Base-by-base conservation (phyloP, 1,139 yeast genomes). In the Eremothecium cymbalariae region DNA sequence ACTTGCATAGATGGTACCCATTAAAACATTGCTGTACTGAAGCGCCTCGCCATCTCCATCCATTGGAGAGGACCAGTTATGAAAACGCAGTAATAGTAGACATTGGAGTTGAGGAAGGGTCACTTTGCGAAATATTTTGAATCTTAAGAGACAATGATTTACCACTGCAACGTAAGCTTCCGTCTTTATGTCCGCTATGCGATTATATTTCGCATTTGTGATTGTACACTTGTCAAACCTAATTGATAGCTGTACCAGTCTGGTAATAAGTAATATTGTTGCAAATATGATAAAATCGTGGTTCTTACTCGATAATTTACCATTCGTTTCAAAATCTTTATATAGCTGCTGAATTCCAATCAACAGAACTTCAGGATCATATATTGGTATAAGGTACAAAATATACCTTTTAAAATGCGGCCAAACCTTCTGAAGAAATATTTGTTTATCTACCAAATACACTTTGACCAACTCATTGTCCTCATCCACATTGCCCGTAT, bases 51-150 rank as follows among this genome's bases (percentile, higher is more conserved):
- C 60, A 39, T 55, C 59, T 7, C 56, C 56, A 37, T 53, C 57
- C 27, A 53, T 56, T 4, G 57, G 57, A 2, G 53, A 50, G 39
- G 55, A 49, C 59, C 59, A 55, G 30, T 51, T 48, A 35, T 52
- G 51, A 31, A 53, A 46, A 31, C 57, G 43, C 13, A 52, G 38
- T 26, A 55, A 23, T 11, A 55, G 31, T 16, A 53, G 35, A 36
- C 46, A 40, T 28, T 53, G 56, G 9, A 53, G 25, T 32, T 53
- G 55, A 21, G 48, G 27, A 12, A 55, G 25, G 2, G 57, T 51
- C 32, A 51, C 47, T 36, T 54, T 55, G 30, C 55, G 41, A 3
- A 50, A 34, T 16, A 46, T 32, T 31, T 51, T 53, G 37, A 37
- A 43, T 29, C 44, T 45, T 14, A 43, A 47, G 6, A 51, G 23